phyloP scores from a whole-genome alignment of 179 eudicot species.

The Sideroxylon spinosum region DNA sequence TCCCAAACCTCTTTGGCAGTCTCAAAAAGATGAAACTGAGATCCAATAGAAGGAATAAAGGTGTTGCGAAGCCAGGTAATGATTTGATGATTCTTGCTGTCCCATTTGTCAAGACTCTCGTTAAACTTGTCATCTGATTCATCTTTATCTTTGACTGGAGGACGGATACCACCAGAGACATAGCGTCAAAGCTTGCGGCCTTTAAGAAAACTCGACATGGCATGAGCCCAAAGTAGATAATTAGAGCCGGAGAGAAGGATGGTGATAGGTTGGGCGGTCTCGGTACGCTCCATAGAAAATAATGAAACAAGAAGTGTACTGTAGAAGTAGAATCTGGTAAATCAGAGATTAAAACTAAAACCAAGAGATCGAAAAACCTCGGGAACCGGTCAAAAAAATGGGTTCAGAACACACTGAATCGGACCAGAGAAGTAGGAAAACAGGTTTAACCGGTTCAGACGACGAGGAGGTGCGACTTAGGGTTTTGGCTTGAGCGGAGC shows the following conservation, averaged over 20 bases:
- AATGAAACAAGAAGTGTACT: too few relatives aligned
- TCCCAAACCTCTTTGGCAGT: background rate
- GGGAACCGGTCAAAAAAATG: too few relatives aligned
- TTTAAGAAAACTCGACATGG: background rate
- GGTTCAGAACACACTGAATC: too few relatives aligned
- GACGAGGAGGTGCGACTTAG: too few relatives aligned
- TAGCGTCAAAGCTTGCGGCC: background rate
- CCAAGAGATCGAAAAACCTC: too few relatives aligned
- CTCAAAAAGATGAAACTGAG: background rate
- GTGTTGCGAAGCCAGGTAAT: background rate
- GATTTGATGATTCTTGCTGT: background rate
- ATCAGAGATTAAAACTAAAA: too few relatives aligned
- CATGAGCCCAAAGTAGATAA: background rate
- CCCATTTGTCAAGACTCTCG: background rate
- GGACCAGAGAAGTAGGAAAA: too few relatives aligned
- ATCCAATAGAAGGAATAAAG: background rate
- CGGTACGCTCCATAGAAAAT: background rate
- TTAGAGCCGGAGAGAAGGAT: background rate
- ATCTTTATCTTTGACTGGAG: background rate
- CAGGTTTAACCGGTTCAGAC: too few relatives aligned
- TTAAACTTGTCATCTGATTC: background rate
- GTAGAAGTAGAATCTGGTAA: too few relatives aligned
- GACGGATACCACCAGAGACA: too few relatives aligned
- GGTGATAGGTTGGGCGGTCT: background rate
- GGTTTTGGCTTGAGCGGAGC: too few relatives aligned